Conservation (phyloP, 768 basidiomycete species). For the Brasilioporus rufonigricans region DNA sequence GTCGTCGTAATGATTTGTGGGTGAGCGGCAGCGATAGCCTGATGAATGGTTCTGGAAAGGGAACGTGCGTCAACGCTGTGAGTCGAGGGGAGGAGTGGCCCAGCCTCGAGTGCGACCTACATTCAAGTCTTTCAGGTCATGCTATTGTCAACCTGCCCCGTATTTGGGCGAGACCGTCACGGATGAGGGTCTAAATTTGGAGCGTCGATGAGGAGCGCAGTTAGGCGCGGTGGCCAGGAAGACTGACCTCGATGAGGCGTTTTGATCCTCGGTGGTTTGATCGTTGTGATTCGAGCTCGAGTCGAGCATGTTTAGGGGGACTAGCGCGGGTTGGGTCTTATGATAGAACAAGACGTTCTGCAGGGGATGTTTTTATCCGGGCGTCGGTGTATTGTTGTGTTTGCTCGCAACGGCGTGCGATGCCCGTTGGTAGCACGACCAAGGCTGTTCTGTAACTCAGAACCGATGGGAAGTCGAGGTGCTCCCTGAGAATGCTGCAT, state of each 20-base stretch:
- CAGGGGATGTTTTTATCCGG: conserved; percentile 1
- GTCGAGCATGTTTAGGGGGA: neutral
- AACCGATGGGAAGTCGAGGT: too few relatives aligned
- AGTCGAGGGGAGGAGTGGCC: neutral
- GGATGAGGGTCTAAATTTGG: conserved; percentile 1
- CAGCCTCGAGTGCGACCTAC: neutral
- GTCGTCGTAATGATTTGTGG: conserved; percentile 1
- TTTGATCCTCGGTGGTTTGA: neutral
- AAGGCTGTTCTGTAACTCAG: neutral
- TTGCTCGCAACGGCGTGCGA: neutral
- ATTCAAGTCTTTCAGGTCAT: neutral
- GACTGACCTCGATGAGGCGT: neutral
- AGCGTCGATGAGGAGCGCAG: neutral
- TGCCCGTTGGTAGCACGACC: too few relatives aligned
- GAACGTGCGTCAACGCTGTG: too few relatives aligned
- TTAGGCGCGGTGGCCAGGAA: neutral
- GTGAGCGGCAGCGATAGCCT: conserved; percentile 18
- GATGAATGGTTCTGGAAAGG: neutral
- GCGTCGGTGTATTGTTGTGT: neutral
- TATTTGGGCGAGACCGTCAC: conserved; percentile 5
- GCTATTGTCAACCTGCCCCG: conserved; percentile 13
- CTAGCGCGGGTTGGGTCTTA: neutral
- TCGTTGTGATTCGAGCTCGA: neutral
- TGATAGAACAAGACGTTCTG: too few relatives aligned
- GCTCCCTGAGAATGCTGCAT: too few relatives aligned